Evolutionary conservation across 371 early-diverging fungal species (phyloP).

Genomic region (Mortierella sp.): DNA sequence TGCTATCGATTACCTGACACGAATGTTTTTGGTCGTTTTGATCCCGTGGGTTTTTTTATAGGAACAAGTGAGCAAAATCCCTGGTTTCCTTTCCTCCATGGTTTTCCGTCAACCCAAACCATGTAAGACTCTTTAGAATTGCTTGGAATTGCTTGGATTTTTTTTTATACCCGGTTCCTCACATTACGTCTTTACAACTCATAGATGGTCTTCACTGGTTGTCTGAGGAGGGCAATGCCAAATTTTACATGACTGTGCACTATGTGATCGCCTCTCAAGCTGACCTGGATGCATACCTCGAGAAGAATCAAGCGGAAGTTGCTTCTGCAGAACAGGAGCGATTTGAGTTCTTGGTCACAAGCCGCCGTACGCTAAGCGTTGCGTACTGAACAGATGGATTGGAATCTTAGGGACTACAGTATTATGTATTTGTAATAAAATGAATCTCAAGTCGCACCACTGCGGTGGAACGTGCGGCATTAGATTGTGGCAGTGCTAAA

Average conservation of each 20-base stretch:
- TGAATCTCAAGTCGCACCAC: neutral
- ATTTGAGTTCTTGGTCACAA: conserved; percentile 47
- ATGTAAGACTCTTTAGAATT: conserved; percentile 22
- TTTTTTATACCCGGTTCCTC: neutral
- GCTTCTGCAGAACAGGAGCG: conserved; percentile 45
- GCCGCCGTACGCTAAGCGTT: conserved; percentile 44
- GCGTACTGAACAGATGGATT: neutral
- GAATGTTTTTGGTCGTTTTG: neutral
- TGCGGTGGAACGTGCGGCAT: neutral
- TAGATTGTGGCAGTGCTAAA: conserved; percentile 2
- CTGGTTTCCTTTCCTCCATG: conserved; percentile 60
- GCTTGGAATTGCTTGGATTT: neutral
- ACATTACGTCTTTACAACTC: neutral
- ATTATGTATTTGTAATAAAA: neutral
- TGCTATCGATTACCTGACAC: neutral
- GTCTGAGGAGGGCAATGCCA: conserved; percentile 61
- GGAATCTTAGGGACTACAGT: neutral
- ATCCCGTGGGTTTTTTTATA: neutral
- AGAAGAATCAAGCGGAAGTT: conserved; percentile 45
- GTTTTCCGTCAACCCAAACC: conserved; percentile 65
- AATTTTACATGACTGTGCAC: conserved; percentile 63
- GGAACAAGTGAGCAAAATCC: conserved; percentile 33
- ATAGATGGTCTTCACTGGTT: conserved; percentile 63
- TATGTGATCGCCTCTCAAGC: conserved; percentile 61
- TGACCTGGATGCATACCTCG: conserved; percentile 59